Evolutionary conservation across 768 basidiomycete genomes (phyloP), one percentile per base, ranked within the genome.

Genomic region (Psilocybe tampanensis): DNA sequence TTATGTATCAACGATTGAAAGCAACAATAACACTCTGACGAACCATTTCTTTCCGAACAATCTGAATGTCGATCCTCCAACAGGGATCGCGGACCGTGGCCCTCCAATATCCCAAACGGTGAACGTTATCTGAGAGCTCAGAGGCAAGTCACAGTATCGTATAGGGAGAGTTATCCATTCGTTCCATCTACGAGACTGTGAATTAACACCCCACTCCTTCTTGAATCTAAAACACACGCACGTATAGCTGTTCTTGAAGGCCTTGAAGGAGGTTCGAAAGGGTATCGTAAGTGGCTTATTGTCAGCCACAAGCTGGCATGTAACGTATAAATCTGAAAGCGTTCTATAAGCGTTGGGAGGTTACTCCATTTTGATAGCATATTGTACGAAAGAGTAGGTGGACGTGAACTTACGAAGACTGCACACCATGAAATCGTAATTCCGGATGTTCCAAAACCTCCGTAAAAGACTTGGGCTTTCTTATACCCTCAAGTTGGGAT

Each of bases 71-170:
- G 94, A 86, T 0, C 95, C 96, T 26, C 96, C 97, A 3, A 98
- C 88, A 6, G 95, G 91, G 17, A 85, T 79, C 2, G 92, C 86
- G 44, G 82, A 77, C 7, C 92, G 82, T 21, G 94, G 88, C 0
- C 92, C 90, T 34, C 86, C 90, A 56, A 95, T 95, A 67, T 98
- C 95, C 92, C 94, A 98, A 7, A 98, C 89, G 0, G 97, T 98
- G 66, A 98, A 90, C 0, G 91, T 89, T 50, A 99, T 80, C 65
- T 97, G 95, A 1, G 94, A 87, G 68, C 78, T 89, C 47, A 94
- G 72, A 0, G 94, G 94, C n/a, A 99, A 78, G 68, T 97, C 95
- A 59, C 94, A 94, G 63, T 96, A 97, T 24, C 88, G 86, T 66
- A 97, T 92, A 0, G 96, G 96, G 11, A 98, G 75, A 0, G 90